Percentiles rank a stretch among this genome's conserved stretches.
phyloP scores from a whole-genome alignment of 1,284 basidiomycete species.

The Leccinum olivaceoglutinosum region DNA sequence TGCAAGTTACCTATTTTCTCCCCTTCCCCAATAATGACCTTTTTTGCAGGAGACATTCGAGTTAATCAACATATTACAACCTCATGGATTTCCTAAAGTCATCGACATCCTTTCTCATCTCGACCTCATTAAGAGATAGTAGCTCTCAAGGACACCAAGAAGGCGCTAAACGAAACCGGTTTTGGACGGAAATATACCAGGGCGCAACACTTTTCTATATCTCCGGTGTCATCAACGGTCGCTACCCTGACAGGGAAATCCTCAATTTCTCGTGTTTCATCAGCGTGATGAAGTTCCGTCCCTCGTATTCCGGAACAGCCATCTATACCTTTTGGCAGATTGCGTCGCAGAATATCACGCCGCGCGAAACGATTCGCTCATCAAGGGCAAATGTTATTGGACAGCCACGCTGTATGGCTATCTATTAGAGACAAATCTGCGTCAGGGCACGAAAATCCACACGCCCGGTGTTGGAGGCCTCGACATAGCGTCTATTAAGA shows the following conservation, averaged over 20 bases:
- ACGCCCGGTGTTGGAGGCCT: slow-evolving; percentile 94
- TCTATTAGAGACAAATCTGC: slow-evolving; percentile 86
- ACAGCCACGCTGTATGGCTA: slow-evolving; percentile 37
- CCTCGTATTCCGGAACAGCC: too few relatives aligned
- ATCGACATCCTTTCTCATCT: too few relatives aligned
- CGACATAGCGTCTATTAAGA: slow-evolving; percentile 65
- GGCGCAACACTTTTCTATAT: too few relatives aligned
- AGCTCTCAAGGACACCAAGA: slow-evolving; percentile 88
- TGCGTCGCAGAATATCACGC: too few relatives aligned
- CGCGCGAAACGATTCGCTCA: too few relatives aligned
- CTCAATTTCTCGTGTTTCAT: slow-evolving; percentile 96
- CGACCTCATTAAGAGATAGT: slow-evolving; percentile 83
- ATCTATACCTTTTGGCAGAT: too few relatives aligned
- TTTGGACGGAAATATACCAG: too few relatives aligned
- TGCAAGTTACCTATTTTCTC: too few relatives aligned
- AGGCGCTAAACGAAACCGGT: slow-evolving; percentile 70
- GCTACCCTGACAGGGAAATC: slow-evolving; percentile 96
- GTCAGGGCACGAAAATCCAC: slow-evolving; percentile 79
- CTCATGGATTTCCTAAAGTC: too few relatives aligned
- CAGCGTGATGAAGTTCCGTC: slow-evolving; percentile 95
- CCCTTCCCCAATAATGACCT: slow-evolving; percentile 17
- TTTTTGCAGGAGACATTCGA: too few relatives aligned
- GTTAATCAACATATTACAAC: too few relatives aligned
- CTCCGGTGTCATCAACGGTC: slow-evolving; percentile 75
- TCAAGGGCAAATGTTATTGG: too few relatives aligned